These are phyloP conservation scores for Oxyria digyna DNA, from an alignment of 148 eudicot species.

Conservation along the genomic window DNA sequence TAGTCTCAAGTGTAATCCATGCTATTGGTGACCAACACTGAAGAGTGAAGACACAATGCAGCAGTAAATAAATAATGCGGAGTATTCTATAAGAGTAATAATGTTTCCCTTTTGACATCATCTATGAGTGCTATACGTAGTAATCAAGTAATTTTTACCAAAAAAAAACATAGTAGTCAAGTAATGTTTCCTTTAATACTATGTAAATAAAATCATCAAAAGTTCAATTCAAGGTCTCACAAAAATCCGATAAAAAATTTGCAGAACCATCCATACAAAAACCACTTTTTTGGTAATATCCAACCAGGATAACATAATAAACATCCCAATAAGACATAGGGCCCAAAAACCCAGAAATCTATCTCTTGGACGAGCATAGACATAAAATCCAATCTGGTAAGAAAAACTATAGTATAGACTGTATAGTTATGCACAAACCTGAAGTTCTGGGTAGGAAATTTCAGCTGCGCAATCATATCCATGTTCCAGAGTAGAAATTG, in stretches of 20 bases:
- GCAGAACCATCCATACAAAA: neutral
- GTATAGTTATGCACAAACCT: conserved; percentile 40
- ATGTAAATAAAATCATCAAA: neutral
- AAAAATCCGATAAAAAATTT: neutral
- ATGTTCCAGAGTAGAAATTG: conserved; percentile 51
- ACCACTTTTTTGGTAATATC: neutral
- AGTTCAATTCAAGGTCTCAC: neutral
- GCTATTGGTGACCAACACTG: neutral
- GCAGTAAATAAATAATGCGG: neutral
- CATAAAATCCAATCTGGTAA: neutral
- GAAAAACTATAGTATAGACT: neutral
- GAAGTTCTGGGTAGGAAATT: conserved; percentile 80
- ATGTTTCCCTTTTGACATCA: neutral
- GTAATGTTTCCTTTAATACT: neutral
- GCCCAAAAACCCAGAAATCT: neutral
- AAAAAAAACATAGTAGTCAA: neutral
- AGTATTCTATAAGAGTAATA: neutral
- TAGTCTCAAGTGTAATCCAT: neutral
- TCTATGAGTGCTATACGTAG: neutral
- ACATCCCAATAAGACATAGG: neutral
- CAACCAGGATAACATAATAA: neutral
- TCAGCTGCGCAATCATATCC: conserved; percentile 57
- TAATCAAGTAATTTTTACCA: neutral
- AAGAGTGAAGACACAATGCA: neutral
- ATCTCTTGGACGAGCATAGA: neutral